Evolutionary conservation across 805 yeast genomes (phyloP).

Genomic region (Candida tibetensis): DNA sequence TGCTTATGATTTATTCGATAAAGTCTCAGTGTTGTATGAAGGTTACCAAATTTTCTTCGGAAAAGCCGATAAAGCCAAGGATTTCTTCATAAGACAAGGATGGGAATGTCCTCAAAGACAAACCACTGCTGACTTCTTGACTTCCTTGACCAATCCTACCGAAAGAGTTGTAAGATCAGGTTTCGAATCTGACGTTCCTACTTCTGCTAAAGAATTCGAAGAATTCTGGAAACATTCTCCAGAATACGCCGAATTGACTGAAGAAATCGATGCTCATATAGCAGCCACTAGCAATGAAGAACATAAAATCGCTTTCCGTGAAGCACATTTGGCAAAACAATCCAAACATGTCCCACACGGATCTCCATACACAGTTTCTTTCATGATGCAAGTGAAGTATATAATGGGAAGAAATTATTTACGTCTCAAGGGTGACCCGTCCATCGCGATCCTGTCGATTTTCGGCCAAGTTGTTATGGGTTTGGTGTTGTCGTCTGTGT

Average conservation of each 20-base stretch:
- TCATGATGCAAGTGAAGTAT: constrained; percentile 49
- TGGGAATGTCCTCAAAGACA: constrained; percentile 55
- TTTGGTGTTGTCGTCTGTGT: constrained; percentile 54
- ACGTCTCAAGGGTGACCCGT: constrained; percentile 50
- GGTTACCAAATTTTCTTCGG: constrained; percentile 60
- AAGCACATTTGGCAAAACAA: constrained; percentile 23
- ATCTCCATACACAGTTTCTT: constrained; percentile 56
- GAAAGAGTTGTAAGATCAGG: constrained; percentile 47
- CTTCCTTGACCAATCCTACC: constrained; percentile 52
- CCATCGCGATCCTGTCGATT: constrained; percentile 41
- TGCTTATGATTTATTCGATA: constrained; percentile 61
- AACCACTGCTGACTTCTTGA: constrained; percentile 58
- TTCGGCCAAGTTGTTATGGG: constrained; percentile 52
- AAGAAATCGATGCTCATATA: constrained; percentile 14
- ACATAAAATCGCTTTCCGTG: constrained; percentile 18
- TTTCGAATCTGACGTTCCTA: constrained; percentile 48
- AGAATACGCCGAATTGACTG: constrained; percentile 27
- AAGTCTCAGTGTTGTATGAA: constrained; percentile 56
- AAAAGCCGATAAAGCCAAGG: constrained; percentile 42
- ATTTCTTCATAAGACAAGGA: constrained; percentile 53
- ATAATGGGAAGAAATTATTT: constrained; percentile 45
- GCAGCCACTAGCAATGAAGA: constrained; percentile 9
- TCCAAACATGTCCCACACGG: constrained; percentile 26
- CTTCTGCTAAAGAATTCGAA: constrained; percentile 17
- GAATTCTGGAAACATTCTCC: constrained; percentile 45